These are phyloP conservation scores for Penicillium paradoxum DNA, from an alignment of 495 filamentous ascomycete genomes.

Conservation along the genomic window DNA sequence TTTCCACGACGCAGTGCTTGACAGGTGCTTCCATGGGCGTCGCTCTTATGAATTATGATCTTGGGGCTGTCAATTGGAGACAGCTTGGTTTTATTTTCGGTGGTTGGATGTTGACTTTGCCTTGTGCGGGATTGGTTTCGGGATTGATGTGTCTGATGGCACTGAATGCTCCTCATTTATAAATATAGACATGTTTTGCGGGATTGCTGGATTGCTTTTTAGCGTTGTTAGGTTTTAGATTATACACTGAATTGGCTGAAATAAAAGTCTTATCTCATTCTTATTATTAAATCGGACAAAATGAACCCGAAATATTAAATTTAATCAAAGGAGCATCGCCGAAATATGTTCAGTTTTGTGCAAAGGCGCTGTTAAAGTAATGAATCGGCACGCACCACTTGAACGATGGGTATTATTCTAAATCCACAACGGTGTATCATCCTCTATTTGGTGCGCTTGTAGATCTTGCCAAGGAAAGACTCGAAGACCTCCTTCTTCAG, in stretches of 20 bases:
- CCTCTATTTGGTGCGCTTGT: slow-evolving; percentile 83
- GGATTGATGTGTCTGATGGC: slow-evolving; percentile 36
- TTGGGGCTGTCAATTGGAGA: slow-evolving; percentile 35
- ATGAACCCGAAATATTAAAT: neutral
- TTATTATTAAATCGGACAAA: neutral
- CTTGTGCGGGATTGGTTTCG: slow-evolving; percentile 32
- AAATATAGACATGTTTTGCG: neutral
- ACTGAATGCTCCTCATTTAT: slow-evolving; percentile 36
- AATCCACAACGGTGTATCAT: neutral
- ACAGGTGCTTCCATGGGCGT: slow-evolving; percentile 36
- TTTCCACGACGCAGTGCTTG: slow-evolving; percentile 39
- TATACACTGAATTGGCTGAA: neutral
- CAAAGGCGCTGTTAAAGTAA: neutral
- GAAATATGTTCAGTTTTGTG: neutral
- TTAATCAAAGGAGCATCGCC: neutral
- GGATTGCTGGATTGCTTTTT: neutral
- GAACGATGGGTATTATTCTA: slow-evolving; percentile 15
- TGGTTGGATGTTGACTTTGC: slow-evolving; percentile 39
- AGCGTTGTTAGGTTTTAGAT: neutral
- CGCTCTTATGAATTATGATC: slow-evolving; percentile 38
- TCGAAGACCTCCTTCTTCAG: slow-evolving; percentile 89
- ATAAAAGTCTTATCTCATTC: neutral
- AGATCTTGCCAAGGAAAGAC: slow-evolving; percentile 89
- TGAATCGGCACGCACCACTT: neutral
- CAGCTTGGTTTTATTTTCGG: slow-evolving; percentile 32